A percentile compares a stretch with the other conserved stretches of the same genome.
These are phyloP conservation scores for Neoascochyta sp. DNA, from an alignment of 2,329 filamentous ascomycete genomes.

Conservation along the genomic window DNA sequence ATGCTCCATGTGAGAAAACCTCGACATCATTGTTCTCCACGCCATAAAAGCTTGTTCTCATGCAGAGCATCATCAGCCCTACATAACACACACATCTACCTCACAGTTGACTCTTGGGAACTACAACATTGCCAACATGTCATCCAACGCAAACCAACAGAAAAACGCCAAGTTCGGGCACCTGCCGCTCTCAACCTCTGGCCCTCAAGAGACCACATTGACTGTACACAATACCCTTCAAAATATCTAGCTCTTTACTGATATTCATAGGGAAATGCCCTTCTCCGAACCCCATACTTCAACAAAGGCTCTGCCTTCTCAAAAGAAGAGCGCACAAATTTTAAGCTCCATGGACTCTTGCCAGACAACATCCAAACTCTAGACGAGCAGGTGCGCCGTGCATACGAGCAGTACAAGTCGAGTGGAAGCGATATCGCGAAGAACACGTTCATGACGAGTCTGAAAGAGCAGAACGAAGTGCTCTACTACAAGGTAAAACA, in stretches of 20 bases:
- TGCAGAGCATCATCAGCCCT: background rate
- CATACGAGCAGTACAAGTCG: slow-evolving; percentile 73
- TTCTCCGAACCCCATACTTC: slow-evolving; percentile 65
- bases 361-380: slow-evolving; percentile 70
- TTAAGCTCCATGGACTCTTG: slow-evolving; percentile 69
- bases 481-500: slow-evolving; percentile 66
- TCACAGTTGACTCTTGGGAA: background rate
- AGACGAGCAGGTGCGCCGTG: slow-evolving; percentile 70
- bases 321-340: slow-evolving; percentile 61
- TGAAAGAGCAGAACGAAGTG: slow-evolving; percentile 83
- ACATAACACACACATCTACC: background rate
- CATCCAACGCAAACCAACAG: slow-evolving; percentile 9
- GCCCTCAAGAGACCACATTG: slow-evolving; percentile 39
- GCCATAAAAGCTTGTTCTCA: background rate
- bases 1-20: too few relatives aligned
- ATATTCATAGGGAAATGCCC: slow-evolving; percentile 39
- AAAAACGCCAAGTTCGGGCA: slow-evolving; percentile 37
- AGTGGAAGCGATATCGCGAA: slow-evolving; percentile 66
- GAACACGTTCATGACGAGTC: slow-evolving; percentile 81
- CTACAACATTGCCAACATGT: slow-evolving; percentile 8
- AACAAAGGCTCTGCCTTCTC: slow-evolving; percentile 84
- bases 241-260: too few relatives aligned
- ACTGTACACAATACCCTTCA: slow-evolving; percentile 26
- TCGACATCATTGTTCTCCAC: too few relatives aligned
- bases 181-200: slow-evolving; percentile 42